phyloP scores from a whole-genome alignment of 352 stramenopile genomes.

The Aphanomyces invadans region DNA sequence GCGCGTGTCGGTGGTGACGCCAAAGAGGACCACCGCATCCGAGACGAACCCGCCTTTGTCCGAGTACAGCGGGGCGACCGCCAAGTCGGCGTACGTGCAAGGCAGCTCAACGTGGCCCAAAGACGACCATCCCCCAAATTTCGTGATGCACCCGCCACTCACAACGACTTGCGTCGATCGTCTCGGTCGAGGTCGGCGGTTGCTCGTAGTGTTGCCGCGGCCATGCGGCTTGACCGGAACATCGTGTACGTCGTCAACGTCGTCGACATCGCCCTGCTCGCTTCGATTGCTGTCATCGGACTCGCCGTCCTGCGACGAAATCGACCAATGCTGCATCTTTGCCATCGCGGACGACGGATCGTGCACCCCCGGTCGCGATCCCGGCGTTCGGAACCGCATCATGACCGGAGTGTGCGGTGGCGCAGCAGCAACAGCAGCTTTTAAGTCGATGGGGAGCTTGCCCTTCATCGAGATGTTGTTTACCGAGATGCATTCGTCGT shows the following conservation, averaged over 20 bases:
- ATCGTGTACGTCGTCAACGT: slow-evolving; percentile 23
- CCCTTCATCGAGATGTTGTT: slow-evolving; percentile 31
- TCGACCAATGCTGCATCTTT: neutral
- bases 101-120: slow-evolving; percentile 31
- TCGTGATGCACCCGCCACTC: slow-evolving; percentile 54
- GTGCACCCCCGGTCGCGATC: neutral
- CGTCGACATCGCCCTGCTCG: neutral
- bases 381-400: slow-evolving; percentile 17
- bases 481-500: slow-evolving; percentile 57
- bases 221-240: slow-evolving; percentile 36
- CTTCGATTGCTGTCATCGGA: neutral
- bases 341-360: neutral
- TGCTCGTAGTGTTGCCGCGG: slow-evolving; percentile 22
- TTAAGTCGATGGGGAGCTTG: neutral
- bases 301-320: neutral
- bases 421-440: neutral
- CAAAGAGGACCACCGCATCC: slow-evolving; percentile 63
- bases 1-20: slow-evolving; percentile 37
- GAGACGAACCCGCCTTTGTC: slow-evolving; percentile 70
- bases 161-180: slow-evolving; percentile 38
- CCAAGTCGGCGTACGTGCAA: slow-evolving; percentile 36
- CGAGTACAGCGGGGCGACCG: slow-evolving; percentile 62
- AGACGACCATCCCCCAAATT: slow-evolving; percentile 65
- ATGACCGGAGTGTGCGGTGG: neutral
- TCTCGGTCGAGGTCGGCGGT: slow-evolving; percentile 26